phyloP scores from a whole-genome alignment of 2,329 filamentous ascomycete species.

The Pseudocercospora fijiensis region DNA sequence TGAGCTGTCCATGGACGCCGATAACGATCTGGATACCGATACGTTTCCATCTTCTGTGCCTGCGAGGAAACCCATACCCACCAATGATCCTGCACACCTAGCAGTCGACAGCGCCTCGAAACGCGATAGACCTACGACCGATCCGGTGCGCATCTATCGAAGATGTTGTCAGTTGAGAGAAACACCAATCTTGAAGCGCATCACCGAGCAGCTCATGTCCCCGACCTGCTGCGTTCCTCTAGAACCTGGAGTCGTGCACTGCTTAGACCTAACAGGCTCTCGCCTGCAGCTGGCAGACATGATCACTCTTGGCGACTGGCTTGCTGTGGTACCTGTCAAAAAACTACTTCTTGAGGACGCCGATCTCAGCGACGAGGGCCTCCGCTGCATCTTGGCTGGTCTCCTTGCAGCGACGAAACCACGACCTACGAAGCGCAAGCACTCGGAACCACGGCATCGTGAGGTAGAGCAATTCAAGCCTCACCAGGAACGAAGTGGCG shows the following conservation, averaged over 20 bases:
- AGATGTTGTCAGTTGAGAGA: slow-evolving; percentile 92
- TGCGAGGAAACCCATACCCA: slow-evolving; percentile 36
- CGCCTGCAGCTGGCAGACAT: slow-evolving; percentile 80
- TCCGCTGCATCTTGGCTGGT: slow-evolving; percentile 82
- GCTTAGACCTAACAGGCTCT: slow-evolving; percentile 80
- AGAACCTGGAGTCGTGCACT: slow-evolving; percentile 73
- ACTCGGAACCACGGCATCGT: slow-evolving; percentile 32
- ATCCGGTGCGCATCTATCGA: slow-evolving; percentile 88
- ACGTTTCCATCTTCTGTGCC: slow-evolving; percentile 17
- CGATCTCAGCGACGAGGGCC: slow-evolving; percentile 79
- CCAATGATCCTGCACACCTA: slow-evolving; percentile 35
- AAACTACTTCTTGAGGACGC: slow-evolving; percentile 85
- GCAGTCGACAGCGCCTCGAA: slow-evolving; percentile 43
- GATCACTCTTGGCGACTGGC: slow-evolving; percentile 84
- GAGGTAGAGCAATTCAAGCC: slow-evolving; percentile 25
- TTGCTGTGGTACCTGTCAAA: slow-evolving; percentile 87
- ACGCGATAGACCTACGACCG: slow-evolving; percentile 75
- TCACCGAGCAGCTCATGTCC: slow-evolving; percentile 81
- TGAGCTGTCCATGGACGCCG: slow-evolving; percentile 71
- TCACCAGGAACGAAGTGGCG: slow-evolving; percentile 58
- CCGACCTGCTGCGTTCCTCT: slow-evolving; percentile 63
- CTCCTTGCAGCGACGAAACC: slow-evolving; percentile 75
- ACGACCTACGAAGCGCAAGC: slow-evolving; percentile 42
- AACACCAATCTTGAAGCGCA: slow-evolving; percentile 85
- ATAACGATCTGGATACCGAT: slow-evolving; percentile 46